These are phyloP conservation scores for Verbascum thapsus DNA, from an alignment of 257 asterid species.

Conservation along the genomic window DNA sequence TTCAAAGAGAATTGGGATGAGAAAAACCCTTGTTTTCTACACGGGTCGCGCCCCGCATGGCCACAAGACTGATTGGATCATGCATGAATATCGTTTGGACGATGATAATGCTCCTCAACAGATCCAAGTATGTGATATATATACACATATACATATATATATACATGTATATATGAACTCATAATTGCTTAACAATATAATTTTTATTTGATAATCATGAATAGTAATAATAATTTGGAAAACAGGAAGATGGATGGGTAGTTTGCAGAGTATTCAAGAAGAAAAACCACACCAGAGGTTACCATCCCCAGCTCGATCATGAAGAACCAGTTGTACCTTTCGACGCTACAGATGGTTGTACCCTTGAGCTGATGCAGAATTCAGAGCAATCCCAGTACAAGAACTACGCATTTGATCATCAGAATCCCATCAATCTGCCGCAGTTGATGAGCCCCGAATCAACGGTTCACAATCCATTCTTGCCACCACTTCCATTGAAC, in stretches of 20 bases:
- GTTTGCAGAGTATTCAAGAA: conserved; percentile 85
- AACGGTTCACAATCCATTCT: conserved; percentile 32
- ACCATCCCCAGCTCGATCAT: conserved; percentile 49
- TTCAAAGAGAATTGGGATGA: conserved; percentile 70
- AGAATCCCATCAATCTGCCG: conserved; percentile 55
- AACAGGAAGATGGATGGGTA: conserved; percentile 89
- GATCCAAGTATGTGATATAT: conserved; percentile 41
- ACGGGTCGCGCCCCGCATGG: conserved; percentile 90
- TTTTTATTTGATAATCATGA: no score
- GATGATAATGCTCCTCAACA: conserved; percentile 43
- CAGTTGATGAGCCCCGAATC: conserved; percentile 57
- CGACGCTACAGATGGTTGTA: conserved; percentile 23
- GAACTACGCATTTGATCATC: conserved; percentile 30
- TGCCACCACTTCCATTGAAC: conserved; percentile 36
- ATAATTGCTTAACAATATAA: no score
- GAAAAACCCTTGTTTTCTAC: conserved; percentile 87
- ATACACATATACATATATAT: no score
- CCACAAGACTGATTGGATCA: conserved; percentile 86
- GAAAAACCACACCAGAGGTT: conserved; percentile 55
- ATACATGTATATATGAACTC: neutral
- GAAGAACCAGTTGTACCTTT: conserved; percentile 35
- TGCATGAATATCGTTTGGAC: conserved; percentile 85
- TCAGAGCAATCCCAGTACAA: conserved; percentile 25
- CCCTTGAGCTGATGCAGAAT: conserved; percentile 37
- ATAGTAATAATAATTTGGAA: no score